Evolutionary conservation across 2,329 filamentous ascomycete species (phyloP).

Genomic region (Fusarium euwallaceae): DNA sequence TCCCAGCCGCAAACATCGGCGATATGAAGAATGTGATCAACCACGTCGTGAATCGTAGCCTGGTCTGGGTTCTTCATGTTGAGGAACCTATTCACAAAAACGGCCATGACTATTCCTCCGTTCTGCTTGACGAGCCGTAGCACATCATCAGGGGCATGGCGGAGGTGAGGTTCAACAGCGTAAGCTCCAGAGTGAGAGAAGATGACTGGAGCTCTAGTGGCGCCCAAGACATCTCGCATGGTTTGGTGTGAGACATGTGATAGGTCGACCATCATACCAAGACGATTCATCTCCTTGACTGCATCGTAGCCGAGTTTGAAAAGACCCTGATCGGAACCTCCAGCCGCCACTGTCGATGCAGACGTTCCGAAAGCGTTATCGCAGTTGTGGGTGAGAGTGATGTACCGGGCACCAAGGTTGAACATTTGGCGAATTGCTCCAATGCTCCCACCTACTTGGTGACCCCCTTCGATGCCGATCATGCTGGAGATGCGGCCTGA

Average conservation of each 20-base stretch:
- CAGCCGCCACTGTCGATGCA: conserved; percentile 46
- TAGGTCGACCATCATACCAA: conserved; percentile 52
- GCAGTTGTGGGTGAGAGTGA: conserved; percentile 53
- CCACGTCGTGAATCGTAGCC: conserved; percentile 51
- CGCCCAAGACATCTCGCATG: conserved; percentile 46
- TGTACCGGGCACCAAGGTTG: conserved; percentile 55
- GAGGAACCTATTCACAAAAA: conserved; percentile 53
- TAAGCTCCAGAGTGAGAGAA: conserved; percentile 50
- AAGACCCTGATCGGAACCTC: conserved; percentile 40
- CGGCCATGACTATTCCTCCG: conserved; percentile 56
- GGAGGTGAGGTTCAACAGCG: conserved; percentile 47
- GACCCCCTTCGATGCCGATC: conserved; percentile 54
- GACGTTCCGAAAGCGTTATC: conserved; percentile 49
- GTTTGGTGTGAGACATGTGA: conserved; percentile 49
- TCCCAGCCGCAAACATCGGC: conserved; percentile 51
- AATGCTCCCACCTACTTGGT: conserved; percentile 52
- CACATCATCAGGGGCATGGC: conserved; percentile 58
- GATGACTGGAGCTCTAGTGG: conserved; percentile 47
- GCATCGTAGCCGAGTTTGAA: conserved; percentile 44
- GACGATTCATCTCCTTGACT: conserved; percentile 53
- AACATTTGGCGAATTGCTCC: conserved; percentile 52
- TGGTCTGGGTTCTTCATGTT: conserved; percentile 48
- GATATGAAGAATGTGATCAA: conserved; percentile 51
- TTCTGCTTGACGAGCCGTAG: conserved; percentile 51
- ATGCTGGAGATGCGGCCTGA: conserved; percentile 51